These are phyloP conservation scores for Apiotrichum akiyoshidainum DNA, from an alignment of 1,284 basidiomycete species.

Conservation along the genomic window DNA sequence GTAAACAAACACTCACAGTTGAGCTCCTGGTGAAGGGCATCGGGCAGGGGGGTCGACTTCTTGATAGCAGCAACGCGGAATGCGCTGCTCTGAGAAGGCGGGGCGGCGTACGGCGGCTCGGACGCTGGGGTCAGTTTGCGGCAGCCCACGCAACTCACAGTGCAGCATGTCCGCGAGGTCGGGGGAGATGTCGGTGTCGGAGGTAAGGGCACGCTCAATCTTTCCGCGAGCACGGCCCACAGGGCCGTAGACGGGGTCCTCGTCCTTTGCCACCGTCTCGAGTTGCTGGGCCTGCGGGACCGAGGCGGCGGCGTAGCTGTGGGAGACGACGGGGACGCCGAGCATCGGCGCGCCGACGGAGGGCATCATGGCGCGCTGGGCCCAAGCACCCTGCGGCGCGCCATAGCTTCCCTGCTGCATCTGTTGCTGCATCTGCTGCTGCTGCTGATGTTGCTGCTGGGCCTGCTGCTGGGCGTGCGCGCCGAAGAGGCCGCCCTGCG, in stretches of 20 bases:
- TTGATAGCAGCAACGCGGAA: constrained; percentile 27
- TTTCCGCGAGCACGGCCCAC: constrained; percentile 36
- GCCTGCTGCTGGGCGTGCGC: background rate
- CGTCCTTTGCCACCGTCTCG: constrained; percentile 36
- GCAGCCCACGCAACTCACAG: constrained; percentile 28
- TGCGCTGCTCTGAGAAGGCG: constrained; percentile 20
- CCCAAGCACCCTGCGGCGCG: no score
- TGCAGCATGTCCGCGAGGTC: constrained; percentile 32
- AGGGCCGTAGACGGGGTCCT: constrained; percentile 44
- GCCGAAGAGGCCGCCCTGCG: background rate
- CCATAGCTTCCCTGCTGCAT: background rate
- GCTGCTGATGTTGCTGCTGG: background rate
- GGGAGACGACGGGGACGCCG: background rate
- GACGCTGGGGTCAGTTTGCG: constrained; percentile 20
- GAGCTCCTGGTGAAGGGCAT: constrained; percentile 44
- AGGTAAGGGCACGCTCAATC: constrained; percentile 34
- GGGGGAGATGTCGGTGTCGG: constrained; percentile 42
- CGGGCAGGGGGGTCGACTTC: constrained; percentile 39
- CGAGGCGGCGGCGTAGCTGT: background rate
- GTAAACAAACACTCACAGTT: constrained; percentile 29
- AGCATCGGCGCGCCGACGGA: no score
- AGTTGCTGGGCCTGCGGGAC: constrained; percentile 32
- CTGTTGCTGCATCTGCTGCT: background rate
- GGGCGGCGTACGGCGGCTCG: constrained; percentile 22
- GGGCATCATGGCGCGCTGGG: no score